Evolutionary conservation across 306 rosid species (phyloP).

Genomic region (Adenanthera pavonina): DNA sequence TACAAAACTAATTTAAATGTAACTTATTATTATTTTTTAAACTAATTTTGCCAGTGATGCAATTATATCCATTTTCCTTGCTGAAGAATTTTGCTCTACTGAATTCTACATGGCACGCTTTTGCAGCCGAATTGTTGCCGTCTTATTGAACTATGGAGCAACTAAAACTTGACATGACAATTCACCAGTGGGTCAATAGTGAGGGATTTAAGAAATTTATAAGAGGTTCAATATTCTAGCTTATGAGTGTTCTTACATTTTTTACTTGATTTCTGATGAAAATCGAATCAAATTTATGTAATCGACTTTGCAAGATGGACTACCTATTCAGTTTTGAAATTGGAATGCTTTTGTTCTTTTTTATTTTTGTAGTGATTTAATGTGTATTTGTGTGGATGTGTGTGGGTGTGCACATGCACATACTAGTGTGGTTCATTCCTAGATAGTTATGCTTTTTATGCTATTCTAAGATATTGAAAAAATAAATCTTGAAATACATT

Average conservation of each 20-base stretch:
- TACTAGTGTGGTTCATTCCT: no score
- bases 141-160: not conserved
- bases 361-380: not conserved
- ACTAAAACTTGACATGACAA: not conserved
- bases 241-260: no score
- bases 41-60: not conserved
- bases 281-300: not conserved
- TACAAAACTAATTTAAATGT: constrained; percentile 42
- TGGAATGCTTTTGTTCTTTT: not conserved
- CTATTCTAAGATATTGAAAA: no score
- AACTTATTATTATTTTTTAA: constrained; percentile 9
- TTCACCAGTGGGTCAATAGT: not conserved
- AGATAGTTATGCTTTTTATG: no score
- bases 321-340: not conserved
- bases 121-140: not conserved
- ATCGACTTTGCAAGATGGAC: not conserved
- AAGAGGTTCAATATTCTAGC: no score
- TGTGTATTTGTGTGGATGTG: no score
- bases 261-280: not conserved
- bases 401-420: no score
- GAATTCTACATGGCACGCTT: not conserved
- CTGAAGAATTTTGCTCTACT: not conserved
- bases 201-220: not conserved
- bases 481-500: no score
- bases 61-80: not conserved